Conservation (phyloP, 768 basidiomycete species). For the Leccinum uliginosum region DNA sequence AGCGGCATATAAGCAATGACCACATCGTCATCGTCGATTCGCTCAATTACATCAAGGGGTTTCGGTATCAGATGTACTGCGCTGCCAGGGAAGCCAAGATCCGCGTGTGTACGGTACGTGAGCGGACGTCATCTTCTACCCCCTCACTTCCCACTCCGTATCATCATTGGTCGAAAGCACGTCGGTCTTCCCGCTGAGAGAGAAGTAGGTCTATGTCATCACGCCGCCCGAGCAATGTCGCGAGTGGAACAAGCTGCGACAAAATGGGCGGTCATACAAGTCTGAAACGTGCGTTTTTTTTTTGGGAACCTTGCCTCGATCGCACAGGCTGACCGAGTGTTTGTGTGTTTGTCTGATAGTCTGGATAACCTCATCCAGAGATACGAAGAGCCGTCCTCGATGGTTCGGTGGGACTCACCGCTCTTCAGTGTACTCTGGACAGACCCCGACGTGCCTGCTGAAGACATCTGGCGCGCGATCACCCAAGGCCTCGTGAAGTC, state of each 20-base stretch:
- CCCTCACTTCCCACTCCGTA: too few species aligned
- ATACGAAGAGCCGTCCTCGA: slow-evolving; percentile 95
- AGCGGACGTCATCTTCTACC: neutral
- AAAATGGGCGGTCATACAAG: slow-evolving; percentile 49
- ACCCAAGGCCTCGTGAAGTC: slow-evolving; percentile 79
- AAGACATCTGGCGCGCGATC: slow-evolving; percentile 77
- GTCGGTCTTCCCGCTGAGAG: slow-evolving; percentile 4
- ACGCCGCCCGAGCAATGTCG: slow-evolving; percentile 71
- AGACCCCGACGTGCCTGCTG: slow-evolving; percentile 59
- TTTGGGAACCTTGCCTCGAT: neutral
- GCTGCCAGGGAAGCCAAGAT: slow-evolving; percentile 85
- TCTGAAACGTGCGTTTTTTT: slow-evolving; percentile 57
- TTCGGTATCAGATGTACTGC: slow-evolving; percentile 97
- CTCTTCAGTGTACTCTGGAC: slow-evolving; percentile 81
- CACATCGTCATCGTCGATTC: slow-evolving; percentile 87
- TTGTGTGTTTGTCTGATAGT: neutral
- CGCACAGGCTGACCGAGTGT: neutral
- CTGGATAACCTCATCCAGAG: slow-evolving; percentile 57
- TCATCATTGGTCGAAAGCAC: neutral
- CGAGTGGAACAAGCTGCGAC: slow-evolving; percentile 64
- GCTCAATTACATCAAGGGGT: slow-evolving; percentile 97
- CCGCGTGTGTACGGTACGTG: slow-evolving; percentile 79
- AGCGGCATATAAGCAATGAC: slow-evolving; percentile 64
- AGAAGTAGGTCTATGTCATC: slow-evolving; percentile 65
- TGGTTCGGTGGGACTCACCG: slow-evolving; percentile 99